Evolutionary conservation across 108 stramenopile species (phyloP), one percentile per base, ranked within the genome.

Genomic region (Skeletonema grethae): DNA sequence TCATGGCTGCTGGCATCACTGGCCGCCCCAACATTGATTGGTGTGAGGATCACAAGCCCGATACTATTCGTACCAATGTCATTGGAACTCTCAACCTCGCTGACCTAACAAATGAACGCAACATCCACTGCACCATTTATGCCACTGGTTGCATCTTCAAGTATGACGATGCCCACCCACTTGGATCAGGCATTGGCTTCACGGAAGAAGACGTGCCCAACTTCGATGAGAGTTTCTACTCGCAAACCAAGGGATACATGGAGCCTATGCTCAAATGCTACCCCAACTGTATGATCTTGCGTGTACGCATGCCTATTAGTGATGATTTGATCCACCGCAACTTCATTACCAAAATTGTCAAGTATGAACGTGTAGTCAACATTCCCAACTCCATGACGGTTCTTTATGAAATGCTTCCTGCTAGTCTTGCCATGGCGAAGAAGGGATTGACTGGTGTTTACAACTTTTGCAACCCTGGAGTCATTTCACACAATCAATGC

Each of bases 401-500:
- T 50, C 79, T 99, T 28, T 79, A 85, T 43, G 99, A 99, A 73
- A 94, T 99, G 92, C 88, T 99, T 45, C 99, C 99, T 11, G 92
- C 96, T 11, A 90, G 90, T 30, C 73, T 98, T 9, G 91, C 88
- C 59, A 97, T 99, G 97, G 91, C 96, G 22, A 73, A 90, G 69
- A 86, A 93, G 63, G 90, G 91, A 30, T 81, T 96, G 60, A 93
- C 89, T 24, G 99, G 99, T 50, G 91, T 98, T 22, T 96, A 97
- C 90, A 99, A 99, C 92, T 99, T 99, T 86, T 97, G 97, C 89
- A 99, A 99, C 86, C 99, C 99, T 2, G 99, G 99, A 7, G 97
- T 97, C 29, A 98, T 99, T 85, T 97, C 97, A 16, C 99, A 99
- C 94, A 98, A 99, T 77, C 85, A 99, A 80, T 95, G 98, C 34